These are phyloP conservation scores for Aspergillus alliaceus DNA, from an alignment of 2,329 filamentous ascomycete genomes.

Conservation along the genomic window DNA sequence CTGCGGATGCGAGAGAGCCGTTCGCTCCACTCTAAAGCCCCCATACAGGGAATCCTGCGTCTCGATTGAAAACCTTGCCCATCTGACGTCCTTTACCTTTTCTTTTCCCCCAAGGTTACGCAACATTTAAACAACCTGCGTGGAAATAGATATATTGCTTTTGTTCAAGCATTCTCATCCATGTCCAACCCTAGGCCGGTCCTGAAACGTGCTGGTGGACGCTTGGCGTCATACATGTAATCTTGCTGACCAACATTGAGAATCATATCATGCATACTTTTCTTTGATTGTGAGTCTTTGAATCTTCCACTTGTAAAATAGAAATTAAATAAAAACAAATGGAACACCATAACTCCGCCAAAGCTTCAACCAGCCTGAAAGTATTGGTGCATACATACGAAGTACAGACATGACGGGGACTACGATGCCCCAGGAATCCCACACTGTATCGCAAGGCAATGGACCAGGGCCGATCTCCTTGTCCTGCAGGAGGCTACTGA, in stretches of 20 bases:
- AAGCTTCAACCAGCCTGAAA: too few relatives aligned
- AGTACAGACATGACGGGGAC: too few relatives aligned
- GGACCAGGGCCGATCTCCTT: too few relatives aligned
- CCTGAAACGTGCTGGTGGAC: conserved; percentile 2
- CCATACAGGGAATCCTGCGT: conserved; percentile 10
- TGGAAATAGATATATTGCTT: neutral
- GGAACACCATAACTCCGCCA: neutral
- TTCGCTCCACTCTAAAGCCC: conserved; percentile 29
- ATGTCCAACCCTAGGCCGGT: neutral
- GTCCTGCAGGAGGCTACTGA: conserved; percentile 17
- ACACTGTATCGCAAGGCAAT: too few relatives aligned
- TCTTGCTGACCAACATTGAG: neutral
- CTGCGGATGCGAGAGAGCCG: conserved; percentile 34
- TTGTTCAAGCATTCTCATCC: neutral
- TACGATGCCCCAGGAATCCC: neutral
- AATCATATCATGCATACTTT: neutral
- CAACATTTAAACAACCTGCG: conserved; percentile 1
- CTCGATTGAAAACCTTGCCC: conserved; percentile 12
- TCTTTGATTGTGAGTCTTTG: neutral
- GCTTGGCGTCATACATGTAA: neutral
- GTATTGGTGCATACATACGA: too few relatives aligned
- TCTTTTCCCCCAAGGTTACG: conserved; percentile 13
- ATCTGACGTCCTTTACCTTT: neutral
- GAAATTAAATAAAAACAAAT: neutral
- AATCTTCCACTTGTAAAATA: neutral